Evolutionary conservation across 345 rosid genomes (phyloP).

Genomic region (Gossypium australe): DNA sequence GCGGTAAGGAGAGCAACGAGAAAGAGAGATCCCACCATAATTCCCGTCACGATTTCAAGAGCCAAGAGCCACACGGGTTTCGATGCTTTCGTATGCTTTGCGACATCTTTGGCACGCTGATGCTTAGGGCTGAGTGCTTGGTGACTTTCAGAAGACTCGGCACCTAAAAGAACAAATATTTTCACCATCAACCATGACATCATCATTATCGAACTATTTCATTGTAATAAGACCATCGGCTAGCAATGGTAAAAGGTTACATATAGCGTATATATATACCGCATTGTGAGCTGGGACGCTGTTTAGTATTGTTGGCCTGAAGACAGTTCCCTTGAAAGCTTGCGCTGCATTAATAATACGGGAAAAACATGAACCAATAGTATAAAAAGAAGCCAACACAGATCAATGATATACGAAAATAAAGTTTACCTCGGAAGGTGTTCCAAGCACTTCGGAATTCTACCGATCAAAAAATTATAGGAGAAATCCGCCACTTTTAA

Average conservation of each 20-base stretch:
- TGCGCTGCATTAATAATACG: constrained; percentile 33
- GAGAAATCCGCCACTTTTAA: constrained; percentile 80
- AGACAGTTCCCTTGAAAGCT: constrained; percentile 97
- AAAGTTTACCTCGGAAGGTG: constrained; percentile 63
- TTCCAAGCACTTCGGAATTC: constrained; percentile 79
- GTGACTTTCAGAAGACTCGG: constrained; percentile 41
- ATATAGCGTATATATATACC: constrained; percentile 29
- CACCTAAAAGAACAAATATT: constrained; percentile 31
- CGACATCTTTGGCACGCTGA: constrained; percentile 37
- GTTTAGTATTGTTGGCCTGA: constrained; percentile 50
- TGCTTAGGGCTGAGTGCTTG: constrained; percentile 34
- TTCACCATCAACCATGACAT: constrained; percentile 6
- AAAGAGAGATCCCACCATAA: constrained; percentile 64
- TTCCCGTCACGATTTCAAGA: constrained; percentile 78
- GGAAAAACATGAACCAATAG: not conserved
- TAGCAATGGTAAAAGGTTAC: not conserved
- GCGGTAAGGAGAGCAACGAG: constrained; percentile 58
- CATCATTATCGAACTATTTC: constrained; percentile 1
- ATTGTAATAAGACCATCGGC: not conserved
- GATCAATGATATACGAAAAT: not conserved
- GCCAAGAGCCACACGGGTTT: constrained; percentile 80
- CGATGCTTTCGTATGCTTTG: constrained; percentile 48
- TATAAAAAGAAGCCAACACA: constrained; percentile 3
- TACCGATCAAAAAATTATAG: constrained; percentile 76
- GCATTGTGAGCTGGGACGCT: constrained; percentile 60